These are phyloP conservation scores for Lindgomyces ingoldianus DNA, from an alignment of 495 filamentous ascomycete genomes.

Conservation along the genomic window DNA sequence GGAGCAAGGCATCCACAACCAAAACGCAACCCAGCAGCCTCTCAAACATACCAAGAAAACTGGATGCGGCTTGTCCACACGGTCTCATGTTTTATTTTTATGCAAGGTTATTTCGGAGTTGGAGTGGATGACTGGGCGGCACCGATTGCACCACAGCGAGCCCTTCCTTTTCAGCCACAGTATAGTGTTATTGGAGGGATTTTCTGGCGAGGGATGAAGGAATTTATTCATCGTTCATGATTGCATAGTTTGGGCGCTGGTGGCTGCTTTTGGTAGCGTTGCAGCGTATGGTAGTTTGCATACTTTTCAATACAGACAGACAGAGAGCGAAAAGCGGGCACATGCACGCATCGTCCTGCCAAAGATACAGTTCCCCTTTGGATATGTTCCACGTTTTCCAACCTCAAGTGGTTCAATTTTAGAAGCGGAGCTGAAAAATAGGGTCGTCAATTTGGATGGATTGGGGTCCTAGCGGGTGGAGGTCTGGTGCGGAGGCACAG, in stretches of 20 bases:
- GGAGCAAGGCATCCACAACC: background rate
- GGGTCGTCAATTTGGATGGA: background rate
- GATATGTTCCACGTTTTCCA: background rate
- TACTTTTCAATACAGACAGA: background rate
- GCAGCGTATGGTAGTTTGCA: background rate
- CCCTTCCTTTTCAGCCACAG: too few species aligned
- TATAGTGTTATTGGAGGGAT: background rate
- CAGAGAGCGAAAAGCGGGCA: background rate
- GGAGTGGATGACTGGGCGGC: background rate
- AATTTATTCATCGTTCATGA: background rate
- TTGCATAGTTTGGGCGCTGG: background rate
- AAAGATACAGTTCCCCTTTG: too few species aligned
- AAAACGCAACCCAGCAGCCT: background rate
- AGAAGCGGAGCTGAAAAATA: background rate
- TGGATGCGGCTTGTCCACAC: too few species aligned
- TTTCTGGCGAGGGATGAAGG: background rate
- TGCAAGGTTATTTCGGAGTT: background rate
- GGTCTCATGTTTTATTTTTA: background rate
- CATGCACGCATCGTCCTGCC: background rate
- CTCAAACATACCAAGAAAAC: slow-evolving; percentile 6
- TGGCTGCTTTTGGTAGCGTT: background rate
- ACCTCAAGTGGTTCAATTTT: background rate
- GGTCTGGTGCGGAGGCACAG: background rate
- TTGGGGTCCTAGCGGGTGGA: background rate
- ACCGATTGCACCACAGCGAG: too few species aligned